Evolutionary conservation across 2,329 filamentous ascomycete species (phyloP), one percentile per base, ranked within the genome.

Genomic region (Colletotrichum sp.): DNA sequence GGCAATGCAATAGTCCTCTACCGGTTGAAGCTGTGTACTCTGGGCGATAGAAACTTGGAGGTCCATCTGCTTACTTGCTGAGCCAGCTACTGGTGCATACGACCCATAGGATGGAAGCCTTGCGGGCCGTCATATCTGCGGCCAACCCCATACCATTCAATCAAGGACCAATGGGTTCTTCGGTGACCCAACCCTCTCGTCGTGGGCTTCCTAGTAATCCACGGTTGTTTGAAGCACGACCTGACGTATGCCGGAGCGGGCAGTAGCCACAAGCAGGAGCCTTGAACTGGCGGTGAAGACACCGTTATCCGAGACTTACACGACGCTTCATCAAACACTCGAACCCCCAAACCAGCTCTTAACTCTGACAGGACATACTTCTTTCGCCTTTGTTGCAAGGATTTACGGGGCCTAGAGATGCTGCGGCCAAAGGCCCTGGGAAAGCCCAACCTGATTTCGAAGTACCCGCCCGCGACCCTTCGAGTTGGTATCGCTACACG

Each of bases 41-140:
- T 43, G 39, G 39, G 18, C 39, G 9, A 59, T 59, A 24, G 55
- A 59, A 26, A 30, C 55, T 59, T 28, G 55, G 55, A 1, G 21
- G 24, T 24, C 55, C 24, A 59, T 12, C 39, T 48, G 39, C 57
- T 60, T 30, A 16, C 57, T 30, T 26, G 21, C 57, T 60, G 57
- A 60, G 28, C 63, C 32, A 28, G 39, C 39, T 48, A 0, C 39
- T 48, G 18, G 39, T 48, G 39, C 39, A 48, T 48, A 48, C 39
- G 39, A 21, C 39, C 39, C 39, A 48, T 48, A 12, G 39, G 18
- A 48, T 48, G 39, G 18, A 48, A 48, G 39, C 39, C 39, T 80
- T 21, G 39, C 39, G 18, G 79, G 79, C 77, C 80, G 69, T 75
- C n/a, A 68, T 74, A 71, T 67, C 78, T 82, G 80, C 80, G 79